A percentile compares a stretch with the other conserved stretches of the same genome.
Evolutionary conservation across 176 grass and related monocot genomes (phyloP).

Genomic region (Saccharum officinarum): DNA sequence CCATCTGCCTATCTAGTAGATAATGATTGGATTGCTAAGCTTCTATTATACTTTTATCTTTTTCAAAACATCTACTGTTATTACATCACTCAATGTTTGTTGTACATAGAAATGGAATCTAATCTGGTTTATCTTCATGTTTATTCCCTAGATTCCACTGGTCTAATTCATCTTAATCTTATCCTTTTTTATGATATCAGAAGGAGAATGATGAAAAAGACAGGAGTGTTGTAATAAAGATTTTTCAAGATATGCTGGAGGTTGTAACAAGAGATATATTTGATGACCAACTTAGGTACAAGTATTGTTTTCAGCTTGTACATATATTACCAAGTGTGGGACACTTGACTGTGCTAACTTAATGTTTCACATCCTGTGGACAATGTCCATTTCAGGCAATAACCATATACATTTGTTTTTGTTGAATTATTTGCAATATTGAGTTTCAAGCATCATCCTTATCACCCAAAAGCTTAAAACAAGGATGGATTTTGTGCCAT

Average conservation of each 20-base stretch:
- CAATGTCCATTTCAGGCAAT: constrained; percentile 10
- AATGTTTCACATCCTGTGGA: constrained; percentile 25
- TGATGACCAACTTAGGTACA: constrained; percentile 80
- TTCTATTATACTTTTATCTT: not conserved
- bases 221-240: constrained; percentile 55
- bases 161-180: constrained; percentile 19
- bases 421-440: not conserved
- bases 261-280: constrained; percentile 94
- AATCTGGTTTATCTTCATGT: constrained; percentile 17
- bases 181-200: constrained; percentile 36
- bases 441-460: not conserved
- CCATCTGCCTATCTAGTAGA: not conserved
- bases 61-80: not conserved
- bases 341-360: constrained; percentile 28
- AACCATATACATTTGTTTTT: not conserved
- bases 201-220: constrained; percentile 63
- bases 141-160: constrained; percentile 28
- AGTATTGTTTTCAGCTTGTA: constrained; percentile 34
- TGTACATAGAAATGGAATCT: not conserved
- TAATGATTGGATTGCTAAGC: not conserved
- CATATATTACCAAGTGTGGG: constrained; percentile 20
- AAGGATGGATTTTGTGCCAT: not conserved
- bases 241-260: constrained; percentile 98
- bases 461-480: not conserved
- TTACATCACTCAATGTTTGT: constrained; percentile 18